Percentiles rank a stretch among this genome's conserved stretches.
phyloP scores from a whole-genome alignment of 2,329 filamentous ascomycete species.

The Apiospora malaysiana region DNA sequence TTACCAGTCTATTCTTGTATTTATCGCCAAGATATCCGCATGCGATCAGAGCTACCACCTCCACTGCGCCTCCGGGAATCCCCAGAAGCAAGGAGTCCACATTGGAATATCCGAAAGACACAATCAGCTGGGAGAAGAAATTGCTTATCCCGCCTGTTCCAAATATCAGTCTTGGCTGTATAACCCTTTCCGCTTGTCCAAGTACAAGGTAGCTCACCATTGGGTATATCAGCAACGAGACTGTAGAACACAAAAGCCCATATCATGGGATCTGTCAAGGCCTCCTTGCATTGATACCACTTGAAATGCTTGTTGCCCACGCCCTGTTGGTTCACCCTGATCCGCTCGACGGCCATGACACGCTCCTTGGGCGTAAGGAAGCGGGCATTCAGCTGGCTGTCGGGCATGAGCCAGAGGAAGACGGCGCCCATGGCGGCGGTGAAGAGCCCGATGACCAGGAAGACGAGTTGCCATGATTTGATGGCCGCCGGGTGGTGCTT shows the following conservation, averaged over 20 bases:
- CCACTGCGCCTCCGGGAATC: constrained; percentile 68
- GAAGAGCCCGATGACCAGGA: constrained; percentile 58
- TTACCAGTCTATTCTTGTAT: constrained; percentile 58
- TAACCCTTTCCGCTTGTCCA: background rate
- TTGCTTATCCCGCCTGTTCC: constrained; percentile 39
- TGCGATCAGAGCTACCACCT: constrained; percentile 62
- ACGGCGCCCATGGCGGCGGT: constrained; percentile 53
- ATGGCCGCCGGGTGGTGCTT: constrained; percentile 47
- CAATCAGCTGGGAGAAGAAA: constrained; percentile 50
- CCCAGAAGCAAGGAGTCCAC: constrained; percentile 69
- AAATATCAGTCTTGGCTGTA: background rate
- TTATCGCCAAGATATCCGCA: constrained; percentile 59
- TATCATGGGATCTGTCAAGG: constrained; percentile 44
- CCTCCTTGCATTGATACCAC: constrained; percentile 60
- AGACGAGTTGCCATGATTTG: constrained; percentile 70
- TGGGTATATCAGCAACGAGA: constrained; percentile 44
- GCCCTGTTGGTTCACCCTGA: constrained; percentile 69
- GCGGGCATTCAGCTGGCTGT: constrained; percentile 46
- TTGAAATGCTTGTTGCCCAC: constrained; percentile 74
- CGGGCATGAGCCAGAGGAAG: constrained; percentile 56
- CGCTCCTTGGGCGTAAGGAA: constrained; percentile 64
- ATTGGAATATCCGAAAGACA: constrained; percentile 66
- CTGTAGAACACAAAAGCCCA: constrained; percentile 45
- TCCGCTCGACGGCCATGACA: constrained; percentile 56
- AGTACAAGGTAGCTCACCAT: constrained; percentile 35